Conservation (phyloP, 257 asterid species). For the Lycium barbarum region DNA sequence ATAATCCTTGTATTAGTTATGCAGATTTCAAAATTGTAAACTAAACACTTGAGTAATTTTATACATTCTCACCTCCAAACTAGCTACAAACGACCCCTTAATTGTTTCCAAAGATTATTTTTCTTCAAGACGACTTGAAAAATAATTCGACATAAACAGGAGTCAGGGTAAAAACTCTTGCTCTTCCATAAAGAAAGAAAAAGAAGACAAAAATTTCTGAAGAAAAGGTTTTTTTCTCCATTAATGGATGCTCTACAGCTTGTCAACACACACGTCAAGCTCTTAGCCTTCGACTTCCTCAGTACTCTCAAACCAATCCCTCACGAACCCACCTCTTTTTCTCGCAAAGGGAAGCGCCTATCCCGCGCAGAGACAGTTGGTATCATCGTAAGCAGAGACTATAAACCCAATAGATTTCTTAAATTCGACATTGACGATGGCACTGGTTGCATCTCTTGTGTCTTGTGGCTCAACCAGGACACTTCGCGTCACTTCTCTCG, state of each 20-base stretch:
- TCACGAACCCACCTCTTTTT: conserved; percentile 46
- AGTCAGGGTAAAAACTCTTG: neutral
- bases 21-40: too few relatives aligned
- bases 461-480: conserved; percentile 78
- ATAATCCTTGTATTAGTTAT: too few relatives aligned
- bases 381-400: conserved; percentile 59
- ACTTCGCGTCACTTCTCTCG: conserved; percentile 63
- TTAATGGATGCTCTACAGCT: conserved; percentile 44
- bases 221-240: neutral
- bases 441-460: conserved; percentile 73
- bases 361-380: conserved; percentile 78
- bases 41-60: too few relatives aligned
- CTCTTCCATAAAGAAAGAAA: too few relatives aligned
- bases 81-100: too few relatives aligned
- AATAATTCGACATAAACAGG: neutral
- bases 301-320: conserved; percentile 48
- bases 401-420: conserved; percentile 66
- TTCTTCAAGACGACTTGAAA: too few relatives aligned
- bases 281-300: conserved; percentile 62
- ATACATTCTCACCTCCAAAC: too few relatives aligned
- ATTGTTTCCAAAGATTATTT: too few relatives aligned
- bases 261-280: conserved; percentile 63
- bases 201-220: neutral
- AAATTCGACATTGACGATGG: conserved; percentile 74
- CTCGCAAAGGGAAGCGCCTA: conserved; percentile 50